A percentile compares a stretch with the other conserved stretches of the same genome.
Evolutionary conservation across 2,329 filamentous ascomycete species (phyloP).

Genomic region (Colletotrichum sp.): DNA sequence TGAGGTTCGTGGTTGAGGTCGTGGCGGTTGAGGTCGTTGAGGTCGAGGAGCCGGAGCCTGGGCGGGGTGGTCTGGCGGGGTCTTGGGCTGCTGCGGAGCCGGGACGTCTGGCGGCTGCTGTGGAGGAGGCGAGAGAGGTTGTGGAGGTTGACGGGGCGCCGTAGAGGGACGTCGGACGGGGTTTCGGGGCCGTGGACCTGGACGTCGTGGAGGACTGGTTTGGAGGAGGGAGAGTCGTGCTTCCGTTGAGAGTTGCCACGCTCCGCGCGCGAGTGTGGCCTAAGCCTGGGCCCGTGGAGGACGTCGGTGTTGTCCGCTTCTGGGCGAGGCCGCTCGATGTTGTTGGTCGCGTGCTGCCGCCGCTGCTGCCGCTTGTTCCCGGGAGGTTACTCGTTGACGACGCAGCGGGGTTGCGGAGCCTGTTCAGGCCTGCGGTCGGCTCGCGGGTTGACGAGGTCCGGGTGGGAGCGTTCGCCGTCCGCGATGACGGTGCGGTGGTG

Average conservation of each 20-base stretch:
- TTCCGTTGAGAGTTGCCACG: slow-evolving; percentile 39
- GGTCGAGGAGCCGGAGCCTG: not conserved
- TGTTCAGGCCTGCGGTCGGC: slow-evolving; percentile 2
- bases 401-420: not conserved
- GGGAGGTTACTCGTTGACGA: slow-evolving; percentile 26
- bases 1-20: not conserved
- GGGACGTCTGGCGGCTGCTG: slow-evolving; percentile 36
- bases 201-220: slow-evolving; percentile 31
- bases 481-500: not conserved
- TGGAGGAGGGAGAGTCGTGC: slow-evolving; percentile 44
- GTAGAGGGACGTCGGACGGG: slow-evolving; percentile 11
- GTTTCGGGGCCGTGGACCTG: slow-evolving; percentile 3
- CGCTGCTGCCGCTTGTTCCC: slow-evolving; percentile 11
- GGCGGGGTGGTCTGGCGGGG: not conserved
- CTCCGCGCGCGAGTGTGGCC: slow-evolving; percentile 46
- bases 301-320: slow-evolving; percentile 26
- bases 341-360: slow-evolving; percentile 24
- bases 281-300: slow-evolving; percentile 9
- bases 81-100: not conserved
- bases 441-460: slow-evolving; percentile 12
- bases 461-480: not conserved
- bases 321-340: slow-evolving; percentile 30
- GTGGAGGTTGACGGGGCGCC: not conserved
- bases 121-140: not conserved
- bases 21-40: not conserved